Base-by-base conservation (phyloP, 1,284 basidiomycete species). In the Malassezia caprae region DNA sequence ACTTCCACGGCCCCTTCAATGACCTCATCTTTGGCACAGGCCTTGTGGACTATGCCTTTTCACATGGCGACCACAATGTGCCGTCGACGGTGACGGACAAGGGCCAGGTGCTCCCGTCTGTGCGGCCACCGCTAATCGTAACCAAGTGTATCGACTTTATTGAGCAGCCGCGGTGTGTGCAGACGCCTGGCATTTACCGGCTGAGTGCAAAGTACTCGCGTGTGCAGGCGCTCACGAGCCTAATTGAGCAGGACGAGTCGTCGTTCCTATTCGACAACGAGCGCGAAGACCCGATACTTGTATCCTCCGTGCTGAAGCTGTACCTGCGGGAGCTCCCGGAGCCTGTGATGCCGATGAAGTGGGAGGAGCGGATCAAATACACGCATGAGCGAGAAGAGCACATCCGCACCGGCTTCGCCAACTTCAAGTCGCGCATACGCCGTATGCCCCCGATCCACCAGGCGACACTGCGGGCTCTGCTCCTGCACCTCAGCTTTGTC, bases 321-420 rank as follows among this genome's bases (percentile, higher is more conserved):
- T 91, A 90, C 77, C 79, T 99, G 34, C 84, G 93, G 28, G 88
- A 91, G 69, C 78, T 98, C 2, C 90, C 93, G 0, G 88, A 91
- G 65, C 87, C 91, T 0, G 80, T 96, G n/a, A 91, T 96, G 78
- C 84, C 79, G 61, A 88, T 88, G 67, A 79, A 87, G 1, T 78
- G 88, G 28, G 82, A 84, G 54, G 93, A 96, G 65, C 82, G 90
- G 26, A 79, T 87, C 42, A 53, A 61, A 51, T 68, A 71, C 57
- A 70, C 69, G 43, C 65, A 67, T 51, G 63, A 67, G 50, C 58
- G 67, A 27, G 62, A 68, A 13, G 86, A 89, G 64, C 84, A 90
- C 71, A 84, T 85, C 32, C 54, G 59, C 3, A 69, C 58, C 8
- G 69, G 69, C 32, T 72, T 73, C 42, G 60, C 68, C 19, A 46